Evolutionary conservation across 2,329 filamentous ascomycete species (phyloP), one percentile per base, ranked within the genome.

Genomic region (Aspergillus sergii): DNA sequence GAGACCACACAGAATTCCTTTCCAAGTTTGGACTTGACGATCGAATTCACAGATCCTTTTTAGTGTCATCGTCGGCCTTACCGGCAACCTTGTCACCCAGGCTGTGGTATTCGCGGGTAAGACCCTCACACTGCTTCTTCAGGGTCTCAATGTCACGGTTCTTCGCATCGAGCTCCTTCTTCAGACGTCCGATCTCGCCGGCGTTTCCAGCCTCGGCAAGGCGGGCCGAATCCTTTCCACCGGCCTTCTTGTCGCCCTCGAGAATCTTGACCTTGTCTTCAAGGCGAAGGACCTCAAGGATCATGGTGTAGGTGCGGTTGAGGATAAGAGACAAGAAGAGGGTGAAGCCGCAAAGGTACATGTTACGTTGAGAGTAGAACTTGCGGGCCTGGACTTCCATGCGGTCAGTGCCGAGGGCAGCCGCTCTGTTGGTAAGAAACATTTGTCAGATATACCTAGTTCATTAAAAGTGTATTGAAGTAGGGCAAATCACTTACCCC

Each of bases 301-400:
- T 97, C 92, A 98, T 94, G 75, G 90, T 91, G 84, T 98, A 99
- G 76, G 95, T 99, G 76, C 95, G 94, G 89, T 99, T 98, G 78
- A 83, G 92, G 81, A 99, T 99, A 68, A 99, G 86, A 59, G 94
- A 98, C 66, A 99, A 90, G 88, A 99, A 98, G 68, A 99, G 90
- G 6, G 95, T 99, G 86, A 99, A 99, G 73, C 95, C 95, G 81
- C 95, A 98, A 66, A 99, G 93, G 84, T 99, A 99, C 95, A 99
- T 99, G 89, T 99, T 99, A 81, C 95, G 94, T 85, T 99, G 94
- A 66, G 94, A 97, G 87, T 99, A 99, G 86, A 99, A 99, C 83
- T 99, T 99, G 86, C 95, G 93, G 69, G 95, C 94, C 82, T 99
- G 95, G 58, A 98, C 94, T 83, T 99, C 95, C 87, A 96, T 93